Evolutionary conservation across 495 filamentous ascomycete species (phyloP).

Genomic region (Hypoxylon rickii): DNA sequence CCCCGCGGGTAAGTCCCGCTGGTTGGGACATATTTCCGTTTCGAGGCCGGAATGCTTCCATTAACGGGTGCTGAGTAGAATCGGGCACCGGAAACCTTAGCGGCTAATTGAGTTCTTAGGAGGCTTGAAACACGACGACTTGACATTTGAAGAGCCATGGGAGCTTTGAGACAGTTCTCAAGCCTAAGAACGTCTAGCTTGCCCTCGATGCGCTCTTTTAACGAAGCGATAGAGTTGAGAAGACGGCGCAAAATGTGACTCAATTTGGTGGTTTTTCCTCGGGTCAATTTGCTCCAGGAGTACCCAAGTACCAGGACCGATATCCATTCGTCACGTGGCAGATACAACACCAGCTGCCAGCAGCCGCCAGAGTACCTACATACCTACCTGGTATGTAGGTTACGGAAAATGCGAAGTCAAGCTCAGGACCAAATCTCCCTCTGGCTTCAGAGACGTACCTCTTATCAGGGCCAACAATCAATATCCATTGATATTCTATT

Average conservation of each 20-base stretch:
- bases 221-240: constrained; percentile 5
- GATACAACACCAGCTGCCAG: no score
- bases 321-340: no score
- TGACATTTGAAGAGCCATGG: constrained; percentile 26
- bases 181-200: constrained; percentile 20
- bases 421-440: no score
- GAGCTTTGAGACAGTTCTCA: constrained; percentile 19
- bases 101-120: constrained; percentile 13
- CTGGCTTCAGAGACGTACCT: no score
- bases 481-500: no score
- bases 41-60: constrained; percentile 68
- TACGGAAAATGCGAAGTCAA: no score
- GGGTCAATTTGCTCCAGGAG: no score
- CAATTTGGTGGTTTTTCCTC: constrained; percentile 4
- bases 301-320: no score
- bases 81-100: constrained; percentile 29
- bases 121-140: constrained; percentile 13
- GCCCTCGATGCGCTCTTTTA: constrained; percentile 18
- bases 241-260: constrained; percentile 12
- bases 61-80: constrained; percentile 66
- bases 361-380: no score
- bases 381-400: no score
- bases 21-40: constrained; percentile 87
- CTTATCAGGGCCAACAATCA: no score
- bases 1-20: constrained; percentile 86